Percentiles rank a stretch among this genome's conserved stretches.
These are phyloP conservation scores for Plectosphaerella sp. DNA, from an alignment of 2,329 filamentous ascomycete species.

Conservation along the genomic window DNA sequence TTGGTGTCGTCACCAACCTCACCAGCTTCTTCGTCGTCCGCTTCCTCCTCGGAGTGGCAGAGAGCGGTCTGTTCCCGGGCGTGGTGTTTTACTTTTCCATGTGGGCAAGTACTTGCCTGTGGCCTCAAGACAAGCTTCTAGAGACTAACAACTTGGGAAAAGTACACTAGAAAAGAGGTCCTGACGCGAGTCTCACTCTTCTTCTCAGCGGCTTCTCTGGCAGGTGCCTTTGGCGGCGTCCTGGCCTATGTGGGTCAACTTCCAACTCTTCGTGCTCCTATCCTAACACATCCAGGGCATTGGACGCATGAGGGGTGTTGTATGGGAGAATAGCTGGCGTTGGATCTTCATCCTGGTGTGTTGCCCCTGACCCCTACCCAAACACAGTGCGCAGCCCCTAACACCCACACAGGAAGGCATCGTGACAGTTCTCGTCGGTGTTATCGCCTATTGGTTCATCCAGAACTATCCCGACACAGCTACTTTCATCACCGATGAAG, in stretches of 20 bases:
- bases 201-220: constrained; percentile 49
- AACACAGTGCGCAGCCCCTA: constrained; percentile 7
- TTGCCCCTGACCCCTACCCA: background rate
- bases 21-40: constrained; percentile 47
- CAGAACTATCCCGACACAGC: constrained; percentile 61
- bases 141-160: background rate
- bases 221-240: constrained; percentile 53
- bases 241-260: constrained; percentile 41
- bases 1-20: constrained; percentile 44
- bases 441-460: constrained; percentile 54
- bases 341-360: constrained; percentile 58
- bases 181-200: constrained; percentile 53
- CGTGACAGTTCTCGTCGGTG: constrained; percentile 46
- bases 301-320: constrained; percentile 46
- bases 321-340: constrained; percentile 48
- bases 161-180: constrained; percentile 46
- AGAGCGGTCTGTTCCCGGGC: constrained; percentile 47
- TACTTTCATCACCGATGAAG: constrained; percentile 48
- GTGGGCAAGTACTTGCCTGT: constrained; percentile 27
- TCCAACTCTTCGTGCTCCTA: background rate
- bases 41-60: constrained; percentile 52
- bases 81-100: constrained; percentile 47
- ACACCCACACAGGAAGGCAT: constrained; percentile 49
- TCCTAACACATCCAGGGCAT: constrained; percentile 35
- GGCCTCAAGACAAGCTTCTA: background rate